Evolutionary conservation across 179 eudicot genomes (phyloP).

Genomic region (Carnegiea gigantea): DNA sequence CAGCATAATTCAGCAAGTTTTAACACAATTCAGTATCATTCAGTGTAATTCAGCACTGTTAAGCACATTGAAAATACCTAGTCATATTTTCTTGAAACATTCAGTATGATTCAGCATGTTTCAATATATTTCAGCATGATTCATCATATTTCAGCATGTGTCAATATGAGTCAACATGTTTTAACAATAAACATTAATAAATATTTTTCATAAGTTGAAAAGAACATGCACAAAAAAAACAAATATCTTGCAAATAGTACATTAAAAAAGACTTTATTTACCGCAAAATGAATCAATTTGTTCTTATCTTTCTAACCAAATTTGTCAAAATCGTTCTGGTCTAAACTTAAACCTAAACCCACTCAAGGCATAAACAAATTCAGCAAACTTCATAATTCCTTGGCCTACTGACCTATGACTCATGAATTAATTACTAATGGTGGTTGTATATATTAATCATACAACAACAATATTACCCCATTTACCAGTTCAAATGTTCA

Average conservation of each 20-base stretch:
- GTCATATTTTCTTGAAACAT: too few species aligned
- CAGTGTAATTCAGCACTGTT: too few species aligned
- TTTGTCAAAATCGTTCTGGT: not conserved
- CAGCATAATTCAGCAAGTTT: too few species aligned
- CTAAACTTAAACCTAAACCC: not conserved
- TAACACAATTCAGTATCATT: too few species aligned
- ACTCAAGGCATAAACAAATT: not conserved
- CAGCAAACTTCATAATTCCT: not conserved
- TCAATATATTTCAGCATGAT: too few species aligned
- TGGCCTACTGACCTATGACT: not conserved
- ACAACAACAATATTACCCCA: not conserved
- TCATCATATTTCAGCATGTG: too few species aligned
- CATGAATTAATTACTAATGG: not conserved
- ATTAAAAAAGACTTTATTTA: not conserved
- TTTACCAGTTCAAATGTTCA: constrained; percentile 9
- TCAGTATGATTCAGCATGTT: too few species aligned
- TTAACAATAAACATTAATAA: too few species aligned
- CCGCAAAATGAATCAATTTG: not conserved
- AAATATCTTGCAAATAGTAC: not conserved
- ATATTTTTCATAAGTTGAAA: too few species aligned
- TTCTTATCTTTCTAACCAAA: not conserved
- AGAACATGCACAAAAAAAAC: too few species aligned
- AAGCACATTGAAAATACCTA: too few species aligned
- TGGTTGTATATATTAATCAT: not conserved
- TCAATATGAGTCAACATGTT: too few species aligned